Evolutionary conservation across 768 basidiomycete genomes (phyloP).

Genomic region (Suillus subalutaceus): DNA sequence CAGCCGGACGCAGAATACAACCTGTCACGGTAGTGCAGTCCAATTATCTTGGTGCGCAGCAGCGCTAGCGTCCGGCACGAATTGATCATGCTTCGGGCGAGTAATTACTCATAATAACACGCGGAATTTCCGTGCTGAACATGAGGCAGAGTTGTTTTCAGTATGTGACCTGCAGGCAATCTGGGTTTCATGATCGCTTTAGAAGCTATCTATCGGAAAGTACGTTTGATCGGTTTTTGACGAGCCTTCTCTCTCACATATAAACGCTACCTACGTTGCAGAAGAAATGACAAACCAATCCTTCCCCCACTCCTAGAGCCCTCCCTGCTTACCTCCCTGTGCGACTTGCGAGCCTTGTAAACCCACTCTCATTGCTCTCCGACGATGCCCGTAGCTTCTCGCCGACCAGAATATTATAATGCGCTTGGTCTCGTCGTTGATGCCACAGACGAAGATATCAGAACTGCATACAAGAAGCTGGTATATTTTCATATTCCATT

Average conservation of each 20-base stretch:
- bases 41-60: background rate
- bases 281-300: slow-evolving; percentile 8
- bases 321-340: slow-evolving; percentile 15
- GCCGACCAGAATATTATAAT: slow-evolving; percentile 36
- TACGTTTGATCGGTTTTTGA: slow-evolving; percentile 26
- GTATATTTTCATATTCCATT: slow-evolving; percentile 40
- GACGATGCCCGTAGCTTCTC: slow-evolving; percentile 28
- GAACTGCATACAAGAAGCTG: slow-evolving; percentile 63
- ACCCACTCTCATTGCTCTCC: slow-evolving; percentile 17
- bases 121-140: slow-evolving; percentile 33
- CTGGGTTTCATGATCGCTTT: slow-evolving; percentile 23
- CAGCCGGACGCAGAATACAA: background rate
- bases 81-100: slow-evolving; percentile 17
- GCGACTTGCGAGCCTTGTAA: slow-evolving; percentile 11
- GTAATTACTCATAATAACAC: slow-evolving; percentile 34
- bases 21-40: background rate
- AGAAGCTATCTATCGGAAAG: slow-evolving; percentile 24
- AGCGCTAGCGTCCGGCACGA: background rate
- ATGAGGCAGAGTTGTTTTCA: slow-evolving; percentile 30
- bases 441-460: slow-evolving; percentile 55
- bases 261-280: slow-evolving; percentile 29
- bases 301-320: slow-evolving; percentile 17
- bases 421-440: slow-evolving; percentile 48
- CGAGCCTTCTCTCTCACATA: slow-evolving; percentile 24
- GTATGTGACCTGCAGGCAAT: slow-evolving; percentile 20